These are phyloP conservation scores for Verticillium tricorpus DNA, from an alignment of 2,329 filamentous ascomycete species.

Conservation along the genomic window DNA sequence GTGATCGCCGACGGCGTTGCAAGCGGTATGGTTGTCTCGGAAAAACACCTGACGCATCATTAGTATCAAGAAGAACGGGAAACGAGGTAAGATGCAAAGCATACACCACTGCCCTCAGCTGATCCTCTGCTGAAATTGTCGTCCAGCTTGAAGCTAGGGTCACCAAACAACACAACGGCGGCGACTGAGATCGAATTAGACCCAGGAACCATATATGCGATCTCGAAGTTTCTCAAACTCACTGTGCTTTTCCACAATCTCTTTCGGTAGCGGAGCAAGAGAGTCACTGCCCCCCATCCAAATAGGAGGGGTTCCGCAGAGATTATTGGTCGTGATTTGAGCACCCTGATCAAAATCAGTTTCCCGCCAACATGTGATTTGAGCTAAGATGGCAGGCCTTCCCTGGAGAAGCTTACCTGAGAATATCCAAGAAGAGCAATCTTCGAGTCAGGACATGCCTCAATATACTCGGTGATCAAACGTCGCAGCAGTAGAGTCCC, in stretches of 20 bases:
- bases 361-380: no score
- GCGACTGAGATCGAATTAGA: no score
- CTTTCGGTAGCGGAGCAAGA: background rate
- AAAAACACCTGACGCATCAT: constrained; percentile 25
- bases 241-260: no score
- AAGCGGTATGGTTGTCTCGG: constrained; percentile 25
- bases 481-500: constrained; percentile 24
- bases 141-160: background rate
- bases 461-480: constrained; percentile 23
- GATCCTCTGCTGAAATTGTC: background rate
- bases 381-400: no score
- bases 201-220: no score
- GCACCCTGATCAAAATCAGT: no score
- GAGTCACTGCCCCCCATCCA: background rate
- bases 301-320: background rate
- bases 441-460: constrained; percentile 28
- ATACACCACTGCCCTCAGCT: background rate
- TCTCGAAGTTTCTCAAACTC: no score
- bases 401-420: constrained; percentile 19
- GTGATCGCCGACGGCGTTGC: constrained; percentile 26
- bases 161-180: no score
- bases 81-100: background rate
- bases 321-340: no score
- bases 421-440: constrained; percentile 35
- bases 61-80: no score